Conservation (phyloP, 495 filamentous ascomycete species). For the Trichoderma gamsii region DNA sequence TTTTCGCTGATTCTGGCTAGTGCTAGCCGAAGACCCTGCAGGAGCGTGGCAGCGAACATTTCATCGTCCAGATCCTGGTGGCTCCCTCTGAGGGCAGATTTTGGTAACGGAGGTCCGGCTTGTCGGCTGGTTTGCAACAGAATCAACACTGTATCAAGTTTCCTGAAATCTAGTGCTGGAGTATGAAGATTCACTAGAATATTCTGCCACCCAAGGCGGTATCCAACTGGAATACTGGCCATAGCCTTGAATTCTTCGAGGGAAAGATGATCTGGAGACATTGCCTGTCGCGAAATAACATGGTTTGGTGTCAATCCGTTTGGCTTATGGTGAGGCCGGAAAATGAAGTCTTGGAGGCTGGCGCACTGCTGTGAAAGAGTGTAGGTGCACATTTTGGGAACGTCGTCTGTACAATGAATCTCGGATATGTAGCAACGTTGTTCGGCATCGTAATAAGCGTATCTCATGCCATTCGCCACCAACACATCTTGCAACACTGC, state of each 20-base stretch:
- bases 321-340: constrained; percentile 24
- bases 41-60: constrained; percentile 18
- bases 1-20: constrained; percentile 37
- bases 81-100: constrained; percentile 17
- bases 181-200: constrained; percentile 45
- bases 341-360: constrained; percentile 33
- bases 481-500: constrained; percentile 35
- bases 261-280: constrained; percentile 37
- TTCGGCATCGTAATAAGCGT: constrained; percentile 27
- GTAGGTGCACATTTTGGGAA: constrained; percentile 31
- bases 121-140: constrained; percentile 47
- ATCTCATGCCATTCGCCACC: constrained; percentile 38
- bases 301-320: constrained; percentile 35
- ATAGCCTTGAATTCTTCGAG: constrained; percentile 49
- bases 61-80: constrained; percentile 21
- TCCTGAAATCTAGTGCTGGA: constrained; percentile 42
- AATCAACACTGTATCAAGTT: constrained; percentile 38
- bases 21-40: constrained; percentile 23
- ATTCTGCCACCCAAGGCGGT: constrained; percentile 50
- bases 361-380: constrained; percentile 24
- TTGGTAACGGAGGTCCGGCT: constrained; percentile 31
- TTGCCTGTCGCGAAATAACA: constrained; percentile 41
- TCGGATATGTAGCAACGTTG: constrained; percentile 26
- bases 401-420: constrained; percentile 20
- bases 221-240: constrained; percentile 40